Conservation (phyloP, 2,329 filamentous ascomycete genomes). For the Paecilomyces formosus region DNA sequence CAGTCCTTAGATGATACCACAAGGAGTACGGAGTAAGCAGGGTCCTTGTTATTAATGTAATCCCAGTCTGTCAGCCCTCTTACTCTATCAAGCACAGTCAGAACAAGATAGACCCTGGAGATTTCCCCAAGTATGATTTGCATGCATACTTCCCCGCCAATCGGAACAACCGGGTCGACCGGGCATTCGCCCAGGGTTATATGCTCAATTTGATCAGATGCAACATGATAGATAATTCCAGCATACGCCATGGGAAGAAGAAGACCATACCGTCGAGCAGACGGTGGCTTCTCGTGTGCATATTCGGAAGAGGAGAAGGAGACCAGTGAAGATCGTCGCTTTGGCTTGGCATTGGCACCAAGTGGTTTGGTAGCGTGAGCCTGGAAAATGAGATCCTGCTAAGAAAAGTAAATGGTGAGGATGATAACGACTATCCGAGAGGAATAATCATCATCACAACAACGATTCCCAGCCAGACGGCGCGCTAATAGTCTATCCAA, state of each 20-base stretch:
- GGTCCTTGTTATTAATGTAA: too few relatives aligned
- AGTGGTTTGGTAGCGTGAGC: not conserved
- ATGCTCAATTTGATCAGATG: not conserved
- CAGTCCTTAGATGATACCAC: too few relatives aligned
- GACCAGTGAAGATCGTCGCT: not conserved
- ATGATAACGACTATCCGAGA: not conserved
- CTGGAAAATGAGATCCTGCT: not conserved
- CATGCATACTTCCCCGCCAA: not conserved
- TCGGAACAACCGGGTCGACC: not conserved
- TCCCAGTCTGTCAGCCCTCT: not conserved
- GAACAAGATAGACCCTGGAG: not conserved
- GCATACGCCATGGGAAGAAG: not conserved
- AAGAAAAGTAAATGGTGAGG: not conserved
- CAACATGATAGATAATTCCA: not conserved
- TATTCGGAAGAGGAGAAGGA: not conserved
- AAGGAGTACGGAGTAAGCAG: not conserved
- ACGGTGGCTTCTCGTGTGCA: not conserved
- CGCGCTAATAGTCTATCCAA: not conserved
- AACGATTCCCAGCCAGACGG: too few relatives aligned
- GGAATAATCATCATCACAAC: too few relatives aligned
- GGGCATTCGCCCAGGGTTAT: not conserved
- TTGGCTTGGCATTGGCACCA: not conserved
- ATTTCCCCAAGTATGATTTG: not conserved
- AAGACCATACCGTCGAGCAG: not conserved
- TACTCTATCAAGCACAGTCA: not conserved